Evolutionary conservation across 2,329 filamentous ascomycete species (phyloP).

Genomic region (Pseudopithomyces chartarum): DNA sequence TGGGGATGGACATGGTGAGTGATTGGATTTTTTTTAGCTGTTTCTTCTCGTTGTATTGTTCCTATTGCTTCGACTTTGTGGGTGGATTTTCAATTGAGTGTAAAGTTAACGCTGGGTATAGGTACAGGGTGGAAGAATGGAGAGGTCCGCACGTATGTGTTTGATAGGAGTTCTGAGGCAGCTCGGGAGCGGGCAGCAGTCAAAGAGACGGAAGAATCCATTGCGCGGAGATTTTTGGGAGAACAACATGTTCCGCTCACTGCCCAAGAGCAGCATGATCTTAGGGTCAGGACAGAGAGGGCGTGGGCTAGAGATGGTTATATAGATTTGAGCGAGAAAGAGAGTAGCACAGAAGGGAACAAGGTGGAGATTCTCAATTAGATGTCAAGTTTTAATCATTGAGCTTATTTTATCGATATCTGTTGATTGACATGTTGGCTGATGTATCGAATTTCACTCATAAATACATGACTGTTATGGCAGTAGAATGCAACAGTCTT

Average conservation of each 20-base stretch:
- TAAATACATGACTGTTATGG: no score
- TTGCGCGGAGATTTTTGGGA: neutral
- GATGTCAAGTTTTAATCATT: no score
- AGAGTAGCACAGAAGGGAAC: no score
- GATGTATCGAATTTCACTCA: no score
- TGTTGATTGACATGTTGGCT: no score
- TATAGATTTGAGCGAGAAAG: constrained; percentile 5
- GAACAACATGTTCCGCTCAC: neutral
- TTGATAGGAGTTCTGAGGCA: constrained; percentile 13
- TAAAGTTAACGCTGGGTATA: neutral
- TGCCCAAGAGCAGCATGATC: constrained; percentile 9
- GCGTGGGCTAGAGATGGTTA: constrained; percentile 17
- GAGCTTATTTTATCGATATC: no score
- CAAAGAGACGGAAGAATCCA: constrained; percentile 13
- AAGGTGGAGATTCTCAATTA: no score
- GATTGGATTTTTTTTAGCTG: neutral
- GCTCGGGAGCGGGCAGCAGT: constrained; percentile 14
- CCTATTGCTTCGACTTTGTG: no score
- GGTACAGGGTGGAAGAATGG: constrained; percentile 27
- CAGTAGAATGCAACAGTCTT: no score
- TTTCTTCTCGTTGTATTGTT: neutral
- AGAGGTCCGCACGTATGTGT: constrained; percentile 19
- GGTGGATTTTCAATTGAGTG: no score
- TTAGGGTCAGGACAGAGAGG: constrained; percentile 12
- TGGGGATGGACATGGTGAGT: constrained; percentile 15